Evolutionary conservation across 2,329 filamentous ascomycete species (phyloP), one percentile per base, ranked within the genome.

Genomic region (Aspergillus neoniger): DNA sequence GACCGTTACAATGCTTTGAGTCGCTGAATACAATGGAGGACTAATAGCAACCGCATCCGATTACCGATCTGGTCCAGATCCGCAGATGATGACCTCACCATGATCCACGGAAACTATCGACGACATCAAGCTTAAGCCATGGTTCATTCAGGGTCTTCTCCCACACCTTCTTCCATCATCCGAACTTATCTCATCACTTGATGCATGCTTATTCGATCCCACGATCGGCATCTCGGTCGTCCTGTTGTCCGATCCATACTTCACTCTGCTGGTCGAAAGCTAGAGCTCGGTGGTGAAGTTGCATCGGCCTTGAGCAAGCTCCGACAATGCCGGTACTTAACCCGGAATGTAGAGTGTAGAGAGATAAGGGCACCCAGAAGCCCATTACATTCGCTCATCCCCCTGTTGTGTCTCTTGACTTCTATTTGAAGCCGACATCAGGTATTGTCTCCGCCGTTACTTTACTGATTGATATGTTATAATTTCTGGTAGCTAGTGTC

Each of bases 31-130:
- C 25, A 30, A 49, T 30, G 23, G 47, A 15, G 47, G 12, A 15
- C 32, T 14, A 36, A 15, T 36, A 36, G 30, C 2, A 36, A 30
- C n/a, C 25, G 47, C 23, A 50, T 30, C n/a, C 47, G 47, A 28
- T 50, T n/a, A 19, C 47, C 21, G 44, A 28, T 21, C 15, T 4
- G 52, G 28, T 19, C 52, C 21, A 28, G n/a, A 23, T 17, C 23
- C 38, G n/a, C 25, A 55, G 53, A 55, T 55, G 53, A 55, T 55
- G 53, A 55, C 53, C 28, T 55, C 53, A 55, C 41, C 23, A 55
- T 47, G 53, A 30, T 55, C 41, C 39, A 17, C 53, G 41, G 41
- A 28, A 44, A n/a, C 41, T n/a, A 41, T n/a, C 39, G 10, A 47
- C 25, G 15, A 32, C 25, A 44, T 23, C 38, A 30, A 39, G 44